Conservation (phyloP, 306 rosid species). For the Vigna nakashimae region DNA sequence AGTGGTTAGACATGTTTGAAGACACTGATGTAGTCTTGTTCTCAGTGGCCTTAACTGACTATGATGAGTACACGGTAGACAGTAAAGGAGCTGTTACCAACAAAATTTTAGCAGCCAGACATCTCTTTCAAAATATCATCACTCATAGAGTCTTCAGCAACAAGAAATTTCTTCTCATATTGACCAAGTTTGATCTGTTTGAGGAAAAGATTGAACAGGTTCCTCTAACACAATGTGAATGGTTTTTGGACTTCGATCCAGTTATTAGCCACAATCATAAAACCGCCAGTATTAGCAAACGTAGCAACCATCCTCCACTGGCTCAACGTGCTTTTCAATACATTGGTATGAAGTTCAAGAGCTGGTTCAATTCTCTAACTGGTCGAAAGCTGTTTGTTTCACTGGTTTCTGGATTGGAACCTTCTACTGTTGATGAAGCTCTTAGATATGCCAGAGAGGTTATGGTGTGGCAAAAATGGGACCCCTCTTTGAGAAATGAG, state of each 20-base stretch:
- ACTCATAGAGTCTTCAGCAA: constrained; percentile 52
- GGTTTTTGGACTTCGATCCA: constrained; percentile 77
- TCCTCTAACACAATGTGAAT: constrained; percentile 69
- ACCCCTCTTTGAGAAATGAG: constrained; percentile 44
- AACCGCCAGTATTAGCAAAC: constrained; percentile 36
- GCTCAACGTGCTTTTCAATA: constrained; percentile 70
- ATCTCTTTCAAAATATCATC: constrained; percentile 67
- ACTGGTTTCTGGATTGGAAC: constrained; percentile 60
- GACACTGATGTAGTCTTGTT: constrained; percentile 63
- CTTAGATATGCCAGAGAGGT: constrained; percentile 81
- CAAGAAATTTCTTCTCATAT: constrained; percentile 67
- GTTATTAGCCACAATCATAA: constrained; percentile 46
- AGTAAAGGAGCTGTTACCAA: constrained; percentile 54
- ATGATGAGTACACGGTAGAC: constrained; percentile 59
- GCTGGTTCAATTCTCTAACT: constrained; percentile 54
- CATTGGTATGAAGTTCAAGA: constrained; percentile 76
- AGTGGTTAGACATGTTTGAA: constrained; percentile 78
- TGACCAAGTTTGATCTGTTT: constrained; percentile 71
- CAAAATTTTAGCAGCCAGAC: constrained; percentile 71
- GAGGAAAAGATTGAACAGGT: constrained; percentile 63
- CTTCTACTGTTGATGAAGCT: constrained; percentile 67
- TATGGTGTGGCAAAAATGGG: constrained; percentile 55
- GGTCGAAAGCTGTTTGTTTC: constrained; percentile 73
- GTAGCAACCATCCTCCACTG: constrained; percentile 53
- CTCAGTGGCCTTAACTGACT: constrained; percentile 70